Conservation (phyloP, 345 rosid species). For the Hirschfeldia incana region DNA sequence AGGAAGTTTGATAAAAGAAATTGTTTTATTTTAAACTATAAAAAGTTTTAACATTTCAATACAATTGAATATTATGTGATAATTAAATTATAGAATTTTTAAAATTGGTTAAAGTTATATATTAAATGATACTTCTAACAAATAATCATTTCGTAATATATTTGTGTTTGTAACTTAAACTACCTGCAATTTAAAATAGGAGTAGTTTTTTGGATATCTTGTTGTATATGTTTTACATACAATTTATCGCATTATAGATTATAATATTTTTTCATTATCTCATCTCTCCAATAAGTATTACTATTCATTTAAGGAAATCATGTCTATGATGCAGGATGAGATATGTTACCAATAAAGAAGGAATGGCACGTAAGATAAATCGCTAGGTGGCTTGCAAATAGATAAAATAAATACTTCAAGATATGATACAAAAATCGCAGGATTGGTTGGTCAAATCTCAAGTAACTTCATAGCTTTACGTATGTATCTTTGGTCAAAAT, state of each 20-base stretch:
- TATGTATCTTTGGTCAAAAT: constrained; percentile 8
- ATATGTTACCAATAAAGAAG: background rate
- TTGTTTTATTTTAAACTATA: too few relatives aligned
- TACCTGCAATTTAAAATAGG: too few relatives aligned
- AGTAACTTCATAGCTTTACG: background rate
- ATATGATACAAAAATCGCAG: background rate
- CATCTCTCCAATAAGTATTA: background rate
- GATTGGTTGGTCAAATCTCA: constrained; percentile 21
- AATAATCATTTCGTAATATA: too few relatives aligned
- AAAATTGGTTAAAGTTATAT: too few relatives aligned
- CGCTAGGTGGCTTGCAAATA: background rate
- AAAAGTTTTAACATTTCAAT: too few relatives aligned
- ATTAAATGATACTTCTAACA: too few relatives aligned
- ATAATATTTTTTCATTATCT: background rate
- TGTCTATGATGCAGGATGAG: background rate
- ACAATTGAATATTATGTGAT: too few relatives aligned
- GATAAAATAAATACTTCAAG: background rate
- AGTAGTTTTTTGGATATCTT: background rate
- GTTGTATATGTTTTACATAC: background rate
- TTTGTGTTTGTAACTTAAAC: too few relatives aligned
- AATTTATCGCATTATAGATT: background rate
- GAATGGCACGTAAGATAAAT: background rate
- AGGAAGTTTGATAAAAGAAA: too few relatives aligned
- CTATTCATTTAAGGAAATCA: background rate
- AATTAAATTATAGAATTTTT: too few relatives aligned